phyloP scores from a whole-genome alignment of 2,329 filamentous ascomycete genomes.

The Uncinocarpus reesii region DNA sequence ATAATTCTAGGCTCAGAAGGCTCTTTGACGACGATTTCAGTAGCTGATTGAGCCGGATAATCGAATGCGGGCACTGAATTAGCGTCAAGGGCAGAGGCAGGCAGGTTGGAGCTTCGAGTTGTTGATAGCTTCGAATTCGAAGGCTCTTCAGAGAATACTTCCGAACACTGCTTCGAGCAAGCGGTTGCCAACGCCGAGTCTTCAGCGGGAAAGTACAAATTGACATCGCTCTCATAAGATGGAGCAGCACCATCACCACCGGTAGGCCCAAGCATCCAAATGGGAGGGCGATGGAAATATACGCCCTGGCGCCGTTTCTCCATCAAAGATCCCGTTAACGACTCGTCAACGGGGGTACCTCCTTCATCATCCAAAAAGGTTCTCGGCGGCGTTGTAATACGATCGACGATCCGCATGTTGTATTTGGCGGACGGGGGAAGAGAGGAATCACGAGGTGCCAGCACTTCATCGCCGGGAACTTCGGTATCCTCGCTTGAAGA shows the following conservation, averaged over 20 bases:
- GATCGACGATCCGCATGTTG: neutral
- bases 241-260: constrained; percentile 1
- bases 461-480: neutral
- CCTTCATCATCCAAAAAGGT: constrained; percentile 14
- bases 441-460: neutral
- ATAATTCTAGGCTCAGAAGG: no score
- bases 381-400: constrained; percentile 5
- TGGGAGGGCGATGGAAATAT: constrained; percentile 26
- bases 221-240: neutral
- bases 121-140: no score
- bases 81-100: no score
- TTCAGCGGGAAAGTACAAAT: neutral
- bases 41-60: no score
- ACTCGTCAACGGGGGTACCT: constrained; percentile 15
- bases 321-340: constrained; percentile 20
- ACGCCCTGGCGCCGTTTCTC: constrained; percentile 24
- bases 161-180: neutral
- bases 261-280: constrained; percentile 17
- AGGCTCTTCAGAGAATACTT: no score
- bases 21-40: no score
- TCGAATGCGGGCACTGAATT: no score
- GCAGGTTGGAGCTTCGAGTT: no score
- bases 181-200: neutral
- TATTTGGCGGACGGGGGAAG: neutral
- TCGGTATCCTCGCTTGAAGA: neutral